These are phyloP conservation scores for Cutaneotrichosporon curvatum DNA, from an alignment of 1,284 basidiomycete species.

Conservation along the genomic window DNA sequence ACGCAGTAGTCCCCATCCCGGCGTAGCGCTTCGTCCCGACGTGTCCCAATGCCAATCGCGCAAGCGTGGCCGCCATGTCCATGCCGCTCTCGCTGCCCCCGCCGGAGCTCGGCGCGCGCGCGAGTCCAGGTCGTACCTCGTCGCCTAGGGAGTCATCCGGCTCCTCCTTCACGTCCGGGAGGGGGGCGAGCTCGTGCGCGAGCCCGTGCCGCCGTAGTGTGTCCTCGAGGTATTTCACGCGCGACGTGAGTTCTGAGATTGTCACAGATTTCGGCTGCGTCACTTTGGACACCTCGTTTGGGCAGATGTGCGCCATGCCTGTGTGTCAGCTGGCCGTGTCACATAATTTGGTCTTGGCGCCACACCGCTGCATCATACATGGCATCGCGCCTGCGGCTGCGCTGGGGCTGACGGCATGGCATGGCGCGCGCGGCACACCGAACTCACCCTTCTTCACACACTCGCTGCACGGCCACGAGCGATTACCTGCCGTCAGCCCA, in stretches of 20 bases:
- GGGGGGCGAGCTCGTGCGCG: slow-evolving; percentile 5
- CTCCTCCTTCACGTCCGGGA: too few species aligned
- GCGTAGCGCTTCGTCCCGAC: slow-evolving; percentile 10
- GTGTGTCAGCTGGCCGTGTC: slow-evolving; percentile 3
- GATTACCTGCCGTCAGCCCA: slow-evolving; percentile 10
- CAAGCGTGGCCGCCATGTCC: slow-evolving; percentile 19
- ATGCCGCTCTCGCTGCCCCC: slow-evolving; percentile 1
- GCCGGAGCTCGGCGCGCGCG: too few species aligned
- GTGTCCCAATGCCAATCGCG: slow-evolving; percentile 13
- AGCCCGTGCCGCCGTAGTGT: slow-evolving; percentile 10
- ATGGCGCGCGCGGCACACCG: too few species aligned
- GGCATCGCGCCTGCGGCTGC: too few species aligned
- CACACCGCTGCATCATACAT: too few species aligned
- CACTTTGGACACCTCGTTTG: slow-evolving; percentile 14
- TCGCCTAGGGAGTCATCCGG: too few species aligned
- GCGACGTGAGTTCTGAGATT: slow-evolving; percentile 13
- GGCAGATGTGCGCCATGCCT: slow-evolving; percentile 16
- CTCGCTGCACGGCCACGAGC: slow-evolving; percentile 19
- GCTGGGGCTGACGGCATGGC: too few species aligned
- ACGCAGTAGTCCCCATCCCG: slow-evolving; percentile 16
- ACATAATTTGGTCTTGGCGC: too few species aligned
- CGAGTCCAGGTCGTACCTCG: too few species aligned
- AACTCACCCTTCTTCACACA: slow-evolving; percentile 17
- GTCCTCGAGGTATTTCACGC: slow-evolving; percentile 14
- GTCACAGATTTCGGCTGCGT: slow-evolving; percentile 14